phyloP scores from a whole-genome alignment of 345 rosid genomes.

The Sisymbrium irio region DNA sequence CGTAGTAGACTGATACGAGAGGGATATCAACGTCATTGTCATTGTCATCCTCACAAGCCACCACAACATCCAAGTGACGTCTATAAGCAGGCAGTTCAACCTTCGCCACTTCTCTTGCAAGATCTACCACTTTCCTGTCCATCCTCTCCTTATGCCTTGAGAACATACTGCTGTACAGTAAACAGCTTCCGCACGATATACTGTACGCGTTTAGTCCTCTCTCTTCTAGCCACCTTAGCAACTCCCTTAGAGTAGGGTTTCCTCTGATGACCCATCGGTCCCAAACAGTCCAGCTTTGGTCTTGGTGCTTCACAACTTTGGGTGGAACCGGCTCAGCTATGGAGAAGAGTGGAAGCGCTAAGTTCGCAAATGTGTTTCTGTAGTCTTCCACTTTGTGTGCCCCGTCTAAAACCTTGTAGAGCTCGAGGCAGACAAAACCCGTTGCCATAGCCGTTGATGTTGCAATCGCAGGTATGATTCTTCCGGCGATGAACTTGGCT shows the following conservation, averaged over 20 bases:
- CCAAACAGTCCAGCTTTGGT: constrained; percentile 98
- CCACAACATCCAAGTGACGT: constrained; percentile 80
- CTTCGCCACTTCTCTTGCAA: constrained; percentile 84
- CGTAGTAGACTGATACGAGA: constrained; percentile 73
- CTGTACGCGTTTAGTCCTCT: constrained; percentile 87
- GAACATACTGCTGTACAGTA: constrained; percentile 89
- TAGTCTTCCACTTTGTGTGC: constrained; percentile 85
- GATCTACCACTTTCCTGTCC: constrained; percentile 74
- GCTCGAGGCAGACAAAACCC: constrained; percentile 92
- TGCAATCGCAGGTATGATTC: constrained; percentile 98
- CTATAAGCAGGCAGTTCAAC: constrained; percentile 69
- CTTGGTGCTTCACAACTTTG: constrained; percentile 75
- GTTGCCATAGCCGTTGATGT: constrained; percentile 99
- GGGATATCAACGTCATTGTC: constrained; percentile 90
- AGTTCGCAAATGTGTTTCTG: constrained; percentile 94
- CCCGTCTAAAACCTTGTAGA: constrained; percentile 82
- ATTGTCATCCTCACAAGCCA: constrained; percentile 87
- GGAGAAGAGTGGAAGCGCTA: constrained; percentile 88
- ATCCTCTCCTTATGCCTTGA: constrained; percentile 76
- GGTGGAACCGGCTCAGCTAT: constrained; percentile 98
- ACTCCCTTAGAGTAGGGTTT: constrained; percentile 71
- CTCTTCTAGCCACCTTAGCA: constrained; percentile 73
- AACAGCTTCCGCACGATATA: constrained; percentile 85
- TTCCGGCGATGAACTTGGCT: constrained; percentile 98
- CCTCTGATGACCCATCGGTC: constrained; percentile 78